These are phyloP conservation scores for slime mould (Dictyostelium discoideum) DNA, from an alignment of 78 protist species.

Conservation along the genomic window dicty_2.7 NC_007088.5:1804501-1805000, in stretches of 20 bases:
- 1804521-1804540: conserved; percentile 63
- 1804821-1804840: conserved; percentile 19
- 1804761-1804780: conserved; percentile 17
- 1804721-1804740: conserved; percentile 95
- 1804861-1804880: too few species aligned
- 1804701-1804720: conserved; percentile 78
- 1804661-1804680: conserved; percentile 81
- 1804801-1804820: conserved; percentile 93
- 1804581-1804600: conserved; percentile 82
- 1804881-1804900: too few species aligned
- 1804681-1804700: conserved; percentile 85
- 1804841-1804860: background rate
- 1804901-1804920: too few species aligned
- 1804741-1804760: conserved; percentile 96
- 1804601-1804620: conserved; percentile 29
- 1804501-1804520: conserved; percentile 81
- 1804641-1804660: conserved; percentile 89
- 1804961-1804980: conserved; percentile 93
- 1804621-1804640: conserved; percentile 82
- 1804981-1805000: conserved; percentile 91
- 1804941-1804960: conserved; percentile 95
- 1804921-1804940: background rate
- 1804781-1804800: conserved; percentile 61
- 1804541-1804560: conserved; percentile 86
- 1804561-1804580: conserved; percentile 88